Percentiles rank a stretch among this genome's conserved stretches.
Conservation (phyloP, 768 basidiomycete species). For the Solioccasus polychromus region DNA sequence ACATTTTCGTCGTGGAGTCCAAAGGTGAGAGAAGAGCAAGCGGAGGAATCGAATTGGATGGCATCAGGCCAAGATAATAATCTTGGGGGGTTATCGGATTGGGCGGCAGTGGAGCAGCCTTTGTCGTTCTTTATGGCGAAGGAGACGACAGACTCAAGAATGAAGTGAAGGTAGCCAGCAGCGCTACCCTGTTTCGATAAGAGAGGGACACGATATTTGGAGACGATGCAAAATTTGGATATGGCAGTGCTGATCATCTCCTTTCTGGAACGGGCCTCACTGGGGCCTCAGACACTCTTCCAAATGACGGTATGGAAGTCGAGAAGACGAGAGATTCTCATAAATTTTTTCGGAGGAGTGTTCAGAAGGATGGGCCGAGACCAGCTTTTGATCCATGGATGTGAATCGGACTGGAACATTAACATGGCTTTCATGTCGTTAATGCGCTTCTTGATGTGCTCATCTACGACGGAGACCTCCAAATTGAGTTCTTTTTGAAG, state of each 20-base stretch:
- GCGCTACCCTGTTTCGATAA: background rate
- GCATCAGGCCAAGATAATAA: background rate
- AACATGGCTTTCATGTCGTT: background rate
- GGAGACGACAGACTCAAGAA: background rate
- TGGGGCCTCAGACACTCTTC: background rate
- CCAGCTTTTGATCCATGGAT: background rate
- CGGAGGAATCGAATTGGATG: background rate
- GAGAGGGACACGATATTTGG: background rate
- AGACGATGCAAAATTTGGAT: background rate
- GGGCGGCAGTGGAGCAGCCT: background rate
- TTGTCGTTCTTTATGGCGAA: background rate
- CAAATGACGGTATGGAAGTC: background rate
- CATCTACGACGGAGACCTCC: background rate
- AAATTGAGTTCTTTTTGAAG: background rate
- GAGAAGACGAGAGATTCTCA: background rate
- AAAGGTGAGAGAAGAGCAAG: background rate
- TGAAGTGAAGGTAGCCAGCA: background rate
- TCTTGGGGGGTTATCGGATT: background rate
- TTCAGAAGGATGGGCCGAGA: background rate
- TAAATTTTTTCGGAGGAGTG: background rate
- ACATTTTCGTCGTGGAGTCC: background rate
- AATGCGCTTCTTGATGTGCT: background rate
- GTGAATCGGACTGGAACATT: background rate
- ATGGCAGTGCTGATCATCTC: background rate
- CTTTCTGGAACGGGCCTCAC: background rate